Conservation (phyloP, 2,329 filamentous ascomycete species). For the Coccinonectria pachysandricola region DNA sequence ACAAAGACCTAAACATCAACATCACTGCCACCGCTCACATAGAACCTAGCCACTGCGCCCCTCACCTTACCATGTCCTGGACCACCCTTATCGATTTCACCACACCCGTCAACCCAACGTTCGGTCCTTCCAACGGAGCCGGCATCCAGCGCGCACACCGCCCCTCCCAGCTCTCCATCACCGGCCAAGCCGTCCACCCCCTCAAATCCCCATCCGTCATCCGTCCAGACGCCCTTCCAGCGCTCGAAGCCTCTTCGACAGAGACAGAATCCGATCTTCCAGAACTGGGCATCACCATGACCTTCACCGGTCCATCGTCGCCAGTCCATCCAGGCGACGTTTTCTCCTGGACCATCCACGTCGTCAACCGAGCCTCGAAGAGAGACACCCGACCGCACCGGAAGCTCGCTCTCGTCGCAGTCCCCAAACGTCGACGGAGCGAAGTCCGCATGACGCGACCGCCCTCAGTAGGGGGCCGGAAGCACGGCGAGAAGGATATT, state of each 20-base stretch:
- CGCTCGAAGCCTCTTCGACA: conserved; percentile 42
- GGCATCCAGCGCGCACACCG: conserved; percentile 52
- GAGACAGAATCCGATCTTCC: conserved; percentile 37
- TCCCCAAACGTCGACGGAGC: conserved; percentile 53
- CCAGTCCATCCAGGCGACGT: conserved; percentile 52
- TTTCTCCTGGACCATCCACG: conserved; percentile 64
- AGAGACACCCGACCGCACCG: conserved; percentile 36
- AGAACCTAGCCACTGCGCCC: conserved; percentile 45
- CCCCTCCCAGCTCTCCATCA: conserved; percentile 54
- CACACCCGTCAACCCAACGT: conserved; percentile 52
- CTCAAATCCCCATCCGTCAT: conserved; percentile 46
- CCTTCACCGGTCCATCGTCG: conserved; percentile 51
- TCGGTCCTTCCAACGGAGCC: conserved; percentile 41
- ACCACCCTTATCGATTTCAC: conserved; percentile 60
- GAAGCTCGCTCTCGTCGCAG: conserved; percentile 59
- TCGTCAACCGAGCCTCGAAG: conserved; percentile 58
- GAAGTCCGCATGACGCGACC: conserved; percentile 43
- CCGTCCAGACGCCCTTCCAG: conserved; percentile 50
- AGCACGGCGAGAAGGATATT: conserved; percentile 29
- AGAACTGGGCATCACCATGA: conserved; percentile 65
- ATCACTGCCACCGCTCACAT: conserved; percentile 51
- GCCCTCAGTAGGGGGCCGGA: conserved; percentile 36
- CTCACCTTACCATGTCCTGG: conserved; percentile 56
- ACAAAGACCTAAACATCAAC: conserved; percentile 46
- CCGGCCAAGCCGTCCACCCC: conserved; percentile 41